Base-by-base conservation (phyloP, 768 basidiomycete species). In the Pilatotrama ljubarskyi region DNA sequence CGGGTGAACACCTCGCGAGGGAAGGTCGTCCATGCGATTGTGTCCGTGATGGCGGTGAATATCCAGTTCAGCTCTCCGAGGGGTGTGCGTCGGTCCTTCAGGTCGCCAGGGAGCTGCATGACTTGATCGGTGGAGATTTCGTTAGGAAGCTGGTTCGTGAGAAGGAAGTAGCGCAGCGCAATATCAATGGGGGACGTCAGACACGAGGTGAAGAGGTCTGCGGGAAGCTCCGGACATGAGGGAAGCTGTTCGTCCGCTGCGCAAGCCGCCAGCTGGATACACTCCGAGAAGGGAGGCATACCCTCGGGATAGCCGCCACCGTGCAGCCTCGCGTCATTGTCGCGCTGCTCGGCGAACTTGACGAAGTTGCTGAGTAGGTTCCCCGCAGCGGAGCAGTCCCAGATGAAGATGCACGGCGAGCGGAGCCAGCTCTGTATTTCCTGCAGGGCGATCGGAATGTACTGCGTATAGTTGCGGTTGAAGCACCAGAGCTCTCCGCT, bases 21-120 rank as follows among this genome's bases (percentile, higher is more conserved):
- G 72, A 99, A 96, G 2, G 93, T 92, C 14, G 95, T 95, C 97
- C 97, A 99, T 7, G 97, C 97, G 62, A 99, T 98, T 9, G 97
- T 98, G 75, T 99, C 97, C 15, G 97, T 98, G 56, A 99, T 92
- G 35, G 96, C 94, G 1, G 95, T 98, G 76, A 98, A 98, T 63
- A 98, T 98, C 97, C 97, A 99, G 71, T 96, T 97, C n/a, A 99
- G 83, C 75, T 99, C 97, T 51, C 97, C 97, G 0, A 99, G 79
- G 1, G 97, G 95, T 0, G 97, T 98, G 24, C 95, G 84, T 18
- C 97, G 84, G 69, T 99, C 97, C 74, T 96, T 97, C 60, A 98
- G 83, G 70, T 98, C 95, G 9, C 97, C 97, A 0, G 97, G 97
- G 13, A 99, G 84, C 71, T 95, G 91, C 82, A 91, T 86, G 35